Base-by-base conservation (phyloP, 805 yeast genomes). In the Hanseniaspora occidentalis region DNA sequence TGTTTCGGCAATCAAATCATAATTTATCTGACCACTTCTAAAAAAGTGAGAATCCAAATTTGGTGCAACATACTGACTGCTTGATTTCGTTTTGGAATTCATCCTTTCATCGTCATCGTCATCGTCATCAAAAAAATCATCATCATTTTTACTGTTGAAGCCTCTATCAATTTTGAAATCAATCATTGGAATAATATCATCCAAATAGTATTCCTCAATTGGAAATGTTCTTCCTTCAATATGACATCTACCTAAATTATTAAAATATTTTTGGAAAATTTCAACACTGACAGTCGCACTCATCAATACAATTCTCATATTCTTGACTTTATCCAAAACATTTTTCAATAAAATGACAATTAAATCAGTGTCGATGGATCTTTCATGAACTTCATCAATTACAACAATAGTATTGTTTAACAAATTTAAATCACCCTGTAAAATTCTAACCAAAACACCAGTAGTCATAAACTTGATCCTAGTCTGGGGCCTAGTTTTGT, bases 151-250 rank as follows among this genome's bases (percentile, higher is more conserved):
- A 24, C 37, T 38, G 17, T 35, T 35, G 23, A 37, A 41, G 13
- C 36, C 24, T 34, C 38, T 31, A 14, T 27, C 34, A 24, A 80
- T 67, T 23, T 70, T 64, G 51, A 77, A 88, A 43, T 80, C 71
- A 1, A 82, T 58, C 7, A 62, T 64, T 0, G 62, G 61, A 29
- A 89, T 59, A 8, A 86, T 66, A 10, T 73, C 73, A 42, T 84
- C 94, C 43, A 89, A 67, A 50, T 75, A 88, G 43, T 62, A 64
- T 52, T 86, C 95, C 38, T 73, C 56, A 20, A 89, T 94, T 0
- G 98, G 97, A 57, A 83, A 89, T 0, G 97, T 92, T 48, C 97
- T 69, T 1, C 98, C 98, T 50, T 79, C 84, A 43, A 89, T 86
- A 55, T 86, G 95, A 25, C 80, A 69, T 46, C 81, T 84, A 13